Evolutionary conservation across 179 eudicot genomes (phyloP), one percentile per base, ranked within the genome.

Genomic region (Patellifolia procumbens): DNA sequence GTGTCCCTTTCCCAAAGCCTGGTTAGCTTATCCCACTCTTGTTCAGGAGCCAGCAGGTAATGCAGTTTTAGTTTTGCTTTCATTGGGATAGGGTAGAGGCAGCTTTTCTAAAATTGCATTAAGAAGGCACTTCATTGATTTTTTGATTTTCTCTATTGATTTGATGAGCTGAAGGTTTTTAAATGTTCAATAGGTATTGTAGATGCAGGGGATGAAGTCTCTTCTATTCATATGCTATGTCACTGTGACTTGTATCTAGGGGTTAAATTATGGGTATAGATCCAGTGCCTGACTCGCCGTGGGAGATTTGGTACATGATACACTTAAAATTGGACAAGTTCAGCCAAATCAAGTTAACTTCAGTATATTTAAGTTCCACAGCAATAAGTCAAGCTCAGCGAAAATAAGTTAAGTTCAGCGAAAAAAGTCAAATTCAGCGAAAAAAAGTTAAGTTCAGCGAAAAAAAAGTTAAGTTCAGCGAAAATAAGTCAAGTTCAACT

Each of bases 1-100:
- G 89, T 93, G 76, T 90, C 99, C 82, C 91, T 95, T 74, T 93
- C 93, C 46, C 99, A 95, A 83, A 88, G 86, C 82, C 82, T 91
- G 85, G 88, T 91, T 84, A 87, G 89, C 83, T 82, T 93, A 83
- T 89, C 89, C 45, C 91, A 86, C 80, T 87, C 96, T 69, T 90
- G 76, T 83, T 89, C 97, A 68, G 82, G 87, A 73, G 91, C 96
- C 70, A 90, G 92, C 90, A 88, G 99, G 97, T 95, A 83, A 48
- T 48, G 31, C 46, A 66, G 35, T 45, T 55, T 24, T 16, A 49
- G 19, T 56, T 3, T 63, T 26, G 52, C 11, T 17, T 53, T 11
- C 34, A 12, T 13, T 28, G 56, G n/a, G 56, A 13, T 68, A 46
- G n/a, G 56, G 22, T 68, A 46, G n/a, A 46, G 1, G 13, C 37